Evolutionary conservation across 2,329 filamentous ascomycete species (phyloP).

Genomic region (Thermomyces lanuginosus): DNA sequence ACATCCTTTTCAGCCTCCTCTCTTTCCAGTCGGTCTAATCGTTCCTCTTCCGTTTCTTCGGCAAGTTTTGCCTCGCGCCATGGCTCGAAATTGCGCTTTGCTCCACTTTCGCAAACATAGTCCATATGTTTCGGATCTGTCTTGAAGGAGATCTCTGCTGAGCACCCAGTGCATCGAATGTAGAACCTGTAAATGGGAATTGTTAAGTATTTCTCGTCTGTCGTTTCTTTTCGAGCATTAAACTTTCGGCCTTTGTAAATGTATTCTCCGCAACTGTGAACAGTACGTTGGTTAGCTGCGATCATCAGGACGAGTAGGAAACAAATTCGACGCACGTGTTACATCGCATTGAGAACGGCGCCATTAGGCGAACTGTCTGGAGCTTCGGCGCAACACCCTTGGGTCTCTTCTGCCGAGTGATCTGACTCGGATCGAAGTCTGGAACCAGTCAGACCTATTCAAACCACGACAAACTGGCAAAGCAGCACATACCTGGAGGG

Average conservation of each 20-base stretch:
- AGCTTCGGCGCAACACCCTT: constrained; percentile 23
- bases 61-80: constrained; percentile 60
- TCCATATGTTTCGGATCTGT: constrained; percentile 90
- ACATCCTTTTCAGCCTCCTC: constrained; percentile 63
- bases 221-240: constrained; percentile 86
- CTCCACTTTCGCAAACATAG: constrained; percentile 65
- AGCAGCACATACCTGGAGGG: no score
- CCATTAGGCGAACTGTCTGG: constrained; percentile 81
- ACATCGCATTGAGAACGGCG: constrained; percentile 69
- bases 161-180: constrained; percentile 76
- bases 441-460: no score
- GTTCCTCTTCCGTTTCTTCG: constrained; percentile 72
- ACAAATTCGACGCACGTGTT: constrained; percentile 20
- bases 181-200: constrained; percentile 85
- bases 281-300: constrained; percentile 11
- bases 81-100: constrained; percentile 82
- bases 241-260: constrained; percentile 92
- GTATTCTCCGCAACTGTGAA: constrained; percentile 65
- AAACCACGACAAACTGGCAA: no score
- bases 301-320: not conserved
- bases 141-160: constrained; percentile 74
- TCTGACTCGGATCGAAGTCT: constrained; percentile 78
- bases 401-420: constrained; percentile 37
- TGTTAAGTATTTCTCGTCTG: constrained; percentile 73
- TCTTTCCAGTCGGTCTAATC: constrained; percentile 57